Evolutionary conservation across 2,329 filamentous ascomycete species (phyloP), one percentile per base, ranked within the genome.

Genomic region (Cylindrodendrum hubeiense): DNA sequence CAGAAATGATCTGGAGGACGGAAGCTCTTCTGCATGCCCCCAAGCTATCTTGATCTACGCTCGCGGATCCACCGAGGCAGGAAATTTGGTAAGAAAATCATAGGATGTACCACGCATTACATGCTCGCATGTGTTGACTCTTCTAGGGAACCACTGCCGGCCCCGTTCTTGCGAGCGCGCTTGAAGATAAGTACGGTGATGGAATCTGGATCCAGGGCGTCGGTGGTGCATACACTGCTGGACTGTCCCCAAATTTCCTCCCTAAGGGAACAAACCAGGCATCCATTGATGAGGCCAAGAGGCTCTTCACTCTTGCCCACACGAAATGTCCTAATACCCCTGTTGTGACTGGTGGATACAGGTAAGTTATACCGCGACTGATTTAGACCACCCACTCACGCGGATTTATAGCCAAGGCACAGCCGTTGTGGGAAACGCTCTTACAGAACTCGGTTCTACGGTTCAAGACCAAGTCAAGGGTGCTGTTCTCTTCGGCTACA

Each of bases 131-230:
- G 54, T 37, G 52, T n/a, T 17, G 22, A 22, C 17, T 37, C 17
- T 43, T 34, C 17, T n/a, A 78, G 77, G 76, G 76, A 22, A 73
- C 67, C 21, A 75, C 67, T 41, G 70, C 74, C 1, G 79, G 79
- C 3, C 77, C 78, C 15, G 57, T 41, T 3, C 63, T 79, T 12
- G 78, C 73, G 6, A 63, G 66, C 13, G 75, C 65, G 39, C 72
- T 82, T 0, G 73, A 77, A 46, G 53, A 54, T 22, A 59, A 63
- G 28, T 78, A 76, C 33, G 73, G 75, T 50, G 44, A 8, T 17
- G 58, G 49, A 9, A 62, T 82, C 62, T 81, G 79, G 79, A 78
- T 83, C 22, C 83, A 85, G 67, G 83, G 83, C 15, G 81, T 85
- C 15, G 79, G 79, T 6, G 76, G 75, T 24, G 66, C 75, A 2